phyloP scores from a whole-genome alignment of 805 yeast genomes.

The Candida cerambycidarum region DNA sequence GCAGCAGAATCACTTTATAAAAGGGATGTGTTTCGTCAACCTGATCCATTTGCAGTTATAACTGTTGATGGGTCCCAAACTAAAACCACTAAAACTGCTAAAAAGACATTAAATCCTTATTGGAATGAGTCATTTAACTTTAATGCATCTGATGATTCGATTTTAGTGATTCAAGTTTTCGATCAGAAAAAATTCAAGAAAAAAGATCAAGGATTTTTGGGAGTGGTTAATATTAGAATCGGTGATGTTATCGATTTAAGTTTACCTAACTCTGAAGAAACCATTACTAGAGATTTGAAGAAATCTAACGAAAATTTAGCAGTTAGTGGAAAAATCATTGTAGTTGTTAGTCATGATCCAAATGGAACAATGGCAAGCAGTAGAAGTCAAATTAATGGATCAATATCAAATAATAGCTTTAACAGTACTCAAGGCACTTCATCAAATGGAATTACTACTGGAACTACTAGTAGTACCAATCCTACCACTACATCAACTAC shows the following conservation, averaged over 20 bases:
- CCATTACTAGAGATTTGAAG: constrained; percentile 88
- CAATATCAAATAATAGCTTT: constrained; percentile 15
- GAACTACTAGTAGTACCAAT: constrained; percentile 13
- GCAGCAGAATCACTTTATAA: constrained; percentile 96
- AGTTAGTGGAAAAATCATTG: constrained; percentile 89
- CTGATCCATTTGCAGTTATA: constrained; percentile 96
- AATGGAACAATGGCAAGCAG: constrained; percentile 13
- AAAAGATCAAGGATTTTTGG: constrained; percentile 97
- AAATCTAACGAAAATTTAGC: constrained; percentile 88
- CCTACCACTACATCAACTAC: constrained; percentile 16
- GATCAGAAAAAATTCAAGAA: constrained; percentile 97
- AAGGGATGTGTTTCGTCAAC: constrained; percentile 91
- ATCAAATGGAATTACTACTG: constrained; percentile 12
- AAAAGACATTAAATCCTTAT: constrained; percentile 92
- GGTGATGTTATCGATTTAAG: constrained; percentile 82
- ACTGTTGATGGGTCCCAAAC: constrained; percentile 98
- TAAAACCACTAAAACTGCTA: constrained; percentile 89
- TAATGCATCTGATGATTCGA: constrained; percentile 74
- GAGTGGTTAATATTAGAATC: constrained; percentile 88
- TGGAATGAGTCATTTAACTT: constrained; percentile 94
- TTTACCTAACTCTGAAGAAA: constrained; percentile 60
- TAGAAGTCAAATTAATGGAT: constrained; percentile 13
- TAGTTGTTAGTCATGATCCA: constrained; percentile 57
- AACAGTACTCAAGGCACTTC: constrained; percentile 13
- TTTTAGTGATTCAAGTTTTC: constrained; percentile 88